Conservation (phyloP, 1,284 basidiomycete species). For the Sanghuangporus sanghuang region DNA sequence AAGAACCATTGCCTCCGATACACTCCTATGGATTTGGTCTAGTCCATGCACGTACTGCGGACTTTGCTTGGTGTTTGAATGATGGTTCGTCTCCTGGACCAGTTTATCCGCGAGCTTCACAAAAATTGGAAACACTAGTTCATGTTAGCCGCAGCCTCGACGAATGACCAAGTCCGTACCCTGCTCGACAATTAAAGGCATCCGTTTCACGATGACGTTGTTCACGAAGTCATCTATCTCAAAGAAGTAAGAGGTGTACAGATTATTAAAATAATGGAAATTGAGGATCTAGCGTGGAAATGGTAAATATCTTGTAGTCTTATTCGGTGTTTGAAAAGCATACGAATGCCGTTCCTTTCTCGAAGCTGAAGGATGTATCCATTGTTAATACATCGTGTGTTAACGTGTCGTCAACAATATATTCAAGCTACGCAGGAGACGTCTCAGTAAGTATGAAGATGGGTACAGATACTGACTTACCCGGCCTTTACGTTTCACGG, state of each 20-base stretch:
- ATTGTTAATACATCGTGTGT: neutral
- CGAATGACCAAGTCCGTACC: neutral
- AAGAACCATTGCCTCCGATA: constrained; percentile 2
- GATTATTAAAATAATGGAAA: neutral
- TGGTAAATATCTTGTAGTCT: neutral
- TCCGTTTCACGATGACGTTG: neutral
- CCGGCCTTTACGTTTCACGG: constrained; percentile 3
- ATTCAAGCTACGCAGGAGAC: neutral
- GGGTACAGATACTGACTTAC: neutral
- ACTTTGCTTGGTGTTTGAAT: neutral
- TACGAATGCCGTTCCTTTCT: constrained; percentile 4
- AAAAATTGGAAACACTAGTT: neutral
- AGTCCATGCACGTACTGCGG: neutral
- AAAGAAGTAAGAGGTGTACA: neutral
- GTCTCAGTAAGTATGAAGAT: neutral
- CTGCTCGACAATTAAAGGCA: constrained; percentile 3
- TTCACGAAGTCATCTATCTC: constrained; percentile 4
- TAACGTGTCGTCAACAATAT: neutral
- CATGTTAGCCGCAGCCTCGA: neutral
- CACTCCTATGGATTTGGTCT: neutral
- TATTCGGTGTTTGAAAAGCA: neutral
- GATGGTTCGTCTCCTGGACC: neutral
- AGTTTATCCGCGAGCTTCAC: neutral
- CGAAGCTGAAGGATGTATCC: neutral
- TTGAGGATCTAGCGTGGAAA: constrained; percentile 3